Evolutionary conservation across 441 rosid genomes (phyloP).

Genomic region (Macaranga tanarius): DNA sequence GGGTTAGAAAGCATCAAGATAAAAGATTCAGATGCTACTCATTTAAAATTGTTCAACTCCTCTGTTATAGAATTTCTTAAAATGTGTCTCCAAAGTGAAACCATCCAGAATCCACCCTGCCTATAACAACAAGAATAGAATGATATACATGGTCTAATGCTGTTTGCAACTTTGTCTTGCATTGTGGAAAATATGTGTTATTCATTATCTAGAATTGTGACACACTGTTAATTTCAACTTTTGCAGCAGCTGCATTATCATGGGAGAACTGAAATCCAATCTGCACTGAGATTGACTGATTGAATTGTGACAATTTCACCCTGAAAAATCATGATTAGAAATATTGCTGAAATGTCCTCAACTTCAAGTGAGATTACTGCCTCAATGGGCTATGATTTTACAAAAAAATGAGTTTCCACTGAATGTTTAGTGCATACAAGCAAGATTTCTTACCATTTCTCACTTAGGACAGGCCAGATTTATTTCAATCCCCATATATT

Average conservation of each 20-base stretch:
- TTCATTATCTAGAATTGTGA: slow-evolving; percentile 13
- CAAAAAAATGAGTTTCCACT: too few relatives aligned
- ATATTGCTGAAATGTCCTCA: slow-evolving; percentile 1
- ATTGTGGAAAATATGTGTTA: not conserved
- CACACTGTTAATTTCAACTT: not conserved
- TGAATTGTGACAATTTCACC: not conserved
- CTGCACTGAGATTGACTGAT: not conserved
- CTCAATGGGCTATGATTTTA: too few relatives aligned
- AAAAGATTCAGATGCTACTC: too few relatives aligned
- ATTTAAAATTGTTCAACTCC: too few relatives aligned
- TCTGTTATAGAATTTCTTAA: too few relatives aligned
- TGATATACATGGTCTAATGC: too few relatives aligned
- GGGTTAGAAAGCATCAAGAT: too few relatives aligned
- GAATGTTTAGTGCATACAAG: not conserved
- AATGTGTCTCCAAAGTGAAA: too few relatives aligned
- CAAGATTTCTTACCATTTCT: not conserved
- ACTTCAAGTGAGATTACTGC: not conserved
- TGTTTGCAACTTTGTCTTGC: not conserved
- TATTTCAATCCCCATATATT: not conserved
- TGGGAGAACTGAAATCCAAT: slow-evolving; percentile 5
- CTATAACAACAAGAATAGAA: too few relatives aligned
- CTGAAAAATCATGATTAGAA: not conserved
- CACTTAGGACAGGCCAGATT: not conserved
- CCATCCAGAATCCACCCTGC: too few relatives aligned
- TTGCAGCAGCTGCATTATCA: slow-evolving; percentile 11